Base-by-base conservation (phyloP, 1,284 basidiomycete genomes). In the Peniophora sp. region DNA sequence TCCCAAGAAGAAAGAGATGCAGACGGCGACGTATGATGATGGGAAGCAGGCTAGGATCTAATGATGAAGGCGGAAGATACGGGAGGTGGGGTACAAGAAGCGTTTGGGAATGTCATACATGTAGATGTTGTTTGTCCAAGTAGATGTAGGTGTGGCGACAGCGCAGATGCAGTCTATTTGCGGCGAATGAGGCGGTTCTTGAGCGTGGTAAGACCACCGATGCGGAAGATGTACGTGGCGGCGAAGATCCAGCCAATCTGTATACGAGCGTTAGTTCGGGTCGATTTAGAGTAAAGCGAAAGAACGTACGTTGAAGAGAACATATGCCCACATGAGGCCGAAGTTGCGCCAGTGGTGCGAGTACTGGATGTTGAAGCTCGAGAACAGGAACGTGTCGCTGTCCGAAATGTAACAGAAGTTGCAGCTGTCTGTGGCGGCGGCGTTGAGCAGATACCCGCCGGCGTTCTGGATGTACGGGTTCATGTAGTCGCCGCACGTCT, bases 371-470 rank as follows among this genome's bases (percentile, higher is more conserved):
- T 77, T 74, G 65, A 85, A 81, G 52, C 58, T 66, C 16, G 61
- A 57, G 3, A 59, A 65, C 53, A 89, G 68, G 71, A 80, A 85
- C 34, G 72, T 61, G 62, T 87, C 77, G 12, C 81, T 83, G 2
- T 72, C 71, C 3, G 66, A 53, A 51, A 61, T 69, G 27, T 72
- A 58, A 61, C 84, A 87, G 65, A 80, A 86, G 35, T 71, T 62
- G 66, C 85, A 89, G 9, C 54, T 63, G 12, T 63, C 61, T 1
- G 72, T 74, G 0, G 78, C 79, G 45, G 70, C 59, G 1, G 79
- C 74, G 66, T 92, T 83, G 48, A 73, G 66, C 39, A 93, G 56
- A 63, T 89, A 89, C 0, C 87, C 90, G 2, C 81, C 83, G 22
- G 70, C 66, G 17, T 61, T 58, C 0, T 62, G 51, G 36, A 86